phyloP scores from a whole-genome alignment of 2,329 filamentous ascomycete species.

The Exophiala oligosperma region DNA sequence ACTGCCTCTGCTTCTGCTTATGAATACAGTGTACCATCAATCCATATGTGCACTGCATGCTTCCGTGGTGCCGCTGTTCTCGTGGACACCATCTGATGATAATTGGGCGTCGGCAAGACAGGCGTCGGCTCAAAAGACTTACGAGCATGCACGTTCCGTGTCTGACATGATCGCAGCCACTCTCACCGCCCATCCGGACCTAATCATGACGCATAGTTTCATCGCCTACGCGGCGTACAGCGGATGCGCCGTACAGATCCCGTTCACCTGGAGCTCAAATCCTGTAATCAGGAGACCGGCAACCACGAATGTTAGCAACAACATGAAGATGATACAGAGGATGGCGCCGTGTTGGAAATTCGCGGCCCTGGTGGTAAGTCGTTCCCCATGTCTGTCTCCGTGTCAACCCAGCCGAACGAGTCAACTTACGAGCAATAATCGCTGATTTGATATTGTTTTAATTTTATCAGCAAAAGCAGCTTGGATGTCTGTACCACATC shows the following conservation, averaged over 20 bases:
- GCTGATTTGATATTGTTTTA: too few relatives aligned
- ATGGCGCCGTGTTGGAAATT: constrained; percentile 15
- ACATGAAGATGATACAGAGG: constrained; percentile 8
- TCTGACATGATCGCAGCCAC: constrained; percentile 6
- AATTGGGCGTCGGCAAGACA: constrained; percentile 12
- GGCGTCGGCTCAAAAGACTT: constrained; percentile 12
- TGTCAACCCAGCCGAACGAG: too few relatives aligned
- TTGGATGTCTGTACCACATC: constrained; percentile 13
- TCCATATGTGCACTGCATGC: constrained; percentile 13
- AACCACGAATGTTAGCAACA: constrained; percentile 7
- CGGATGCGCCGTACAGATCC: constrained; percentile 3
- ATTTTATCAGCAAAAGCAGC: constrained; percentile 7
- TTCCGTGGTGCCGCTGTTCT: constrained; percentile 16
- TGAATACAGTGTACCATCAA: constrained; percentile 13
- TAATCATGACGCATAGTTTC: too few relatives aligned
- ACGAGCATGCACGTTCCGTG: constrained; percentile 9
- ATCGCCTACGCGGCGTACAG: too few relatives aligned
- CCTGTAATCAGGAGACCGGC: background rate
- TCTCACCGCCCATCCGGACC: too few relatives aligned
- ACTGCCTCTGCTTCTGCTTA: constrained; percentile 1
- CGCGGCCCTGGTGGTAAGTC: constrained; percentile 5
- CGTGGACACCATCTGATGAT: constrained; percentile 4
- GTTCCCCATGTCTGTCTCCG: too few relatives aligned
- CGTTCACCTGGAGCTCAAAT: constrained; percentile 15
- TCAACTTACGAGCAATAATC: too few relatives aligned